Evolutionary conservation across 768 basidiomycete species (phyloP).

Genomic region (Calocybe cyanea): DNA sequence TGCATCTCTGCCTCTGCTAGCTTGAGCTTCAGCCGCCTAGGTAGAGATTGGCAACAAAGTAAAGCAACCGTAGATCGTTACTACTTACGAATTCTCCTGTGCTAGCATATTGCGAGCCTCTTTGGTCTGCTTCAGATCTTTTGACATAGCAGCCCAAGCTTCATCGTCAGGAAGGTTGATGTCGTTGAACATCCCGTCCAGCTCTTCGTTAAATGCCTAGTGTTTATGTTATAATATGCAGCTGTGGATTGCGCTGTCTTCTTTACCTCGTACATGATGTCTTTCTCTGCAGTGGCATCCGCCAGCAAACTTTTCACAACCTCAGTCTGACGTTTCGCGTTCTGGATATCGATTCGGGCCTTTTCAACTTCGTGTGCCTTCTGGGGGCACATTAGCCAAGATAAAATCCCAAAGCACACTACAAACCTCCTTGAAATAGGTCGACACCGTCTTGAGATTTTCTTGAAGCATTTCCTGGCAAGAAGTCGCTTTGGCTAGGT

Average conservation of each 20-base stretch:
- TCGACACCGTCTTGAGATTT: constrained; percentile 45
- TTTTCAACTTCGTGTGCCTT: constrained; percentile 61
- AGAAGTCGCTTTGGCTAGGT: constrained; percentile 46
- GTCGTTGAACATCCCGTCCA: constrained; percentile 89
- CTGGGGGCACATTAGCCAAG: constrained; percentile 28
- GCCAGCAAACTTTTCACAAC: constrained; percentile 73
- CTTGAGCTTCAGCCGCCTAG: constrained; percentile 65
- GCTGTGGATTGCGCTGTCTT: not conserved
- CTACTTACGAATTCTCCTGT: constrained; percentile 76
- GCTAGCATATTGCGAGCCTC: constrained; percentile 68
- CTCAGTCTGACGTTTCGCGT: constrained; percentile 69
- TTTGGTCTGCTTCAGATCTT: constrained; percentile 72
- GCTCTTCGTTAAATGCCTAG: constrained; percentile 91
- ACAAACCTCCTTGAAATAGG: constrained; percentile 58
- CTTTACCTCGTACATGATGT: constrained; percentile 86
- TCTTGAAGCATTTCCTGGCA: constrained; percentile 53
- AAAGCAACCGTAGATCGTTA: not conserved
- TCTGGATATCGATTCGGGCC: constrained; percentile 60
- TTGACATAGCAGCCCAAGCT: constrained; percentile 75
- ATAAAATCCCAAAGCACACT: not conserved
- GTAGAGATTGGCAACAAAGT: constrained; percentile 6
- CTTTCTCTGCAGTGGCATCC: constrained; percentile 82
- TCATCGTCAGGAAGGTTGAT: constrained; percentile 77
- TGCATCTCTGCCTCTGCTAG: constrained; percentile 70
- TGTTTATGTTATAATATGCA: constrained; percentile 1